These are phyloP conservation scores for Boletus coccyginus DNA, from an alignment of 768 basidiomycete genomes.

Conservation along the genomic window DNA sequence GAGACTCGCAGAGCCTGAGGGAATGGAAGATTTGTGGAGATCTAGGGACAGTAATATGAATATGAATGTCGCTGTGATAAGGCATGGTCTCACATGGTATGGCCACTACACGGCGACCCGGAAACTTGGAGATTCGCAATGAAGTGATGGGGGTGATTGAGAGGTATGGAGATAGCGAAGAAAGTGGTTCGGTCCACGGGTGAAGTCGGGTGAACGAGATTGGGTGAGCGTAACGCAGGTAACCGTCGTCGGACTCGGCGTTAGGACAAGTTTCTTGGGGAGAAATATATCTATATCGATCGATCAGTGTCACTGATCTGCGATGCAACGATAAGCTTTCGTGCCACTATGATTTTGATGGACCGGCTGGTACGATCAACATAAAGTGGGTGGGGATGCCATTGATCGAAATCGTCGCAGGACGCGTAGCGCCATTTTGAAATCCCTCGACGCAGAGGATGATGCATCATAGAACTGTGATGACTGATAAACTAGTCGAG, in stretches of 20 bases:
- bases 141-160: neutral
- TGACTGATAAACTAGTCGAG: neutral
- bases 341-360: neutral
- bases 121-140: neutral
- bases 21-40: neutral
- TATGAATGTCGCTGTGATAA: neutral
- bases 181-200: neutral
- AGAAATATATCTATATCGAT: neutral
- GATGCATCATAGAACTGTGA: neutral
- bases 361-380: neutral
- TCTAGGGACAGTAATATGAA: neutral
- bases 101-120: neutral
- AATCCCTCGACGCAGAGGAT: neutral
- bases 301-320: neutral
- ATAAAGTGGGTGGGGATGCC: neutral
- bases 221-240: neutral
- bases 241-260: neutral
- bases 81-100: neutral
- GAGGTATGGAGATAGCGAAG: neutral
- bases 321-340: neutral
- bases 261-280: neutral
- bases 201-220: slow-evolving; percentile 1
- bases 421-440: neutral
- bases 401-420: neutral
- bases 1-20: neutral